Evolutionary conservation across 202 grass and related monocot species (phyloP).

Genomic region (Bolboschoenoplectus hybrid): DNA sequence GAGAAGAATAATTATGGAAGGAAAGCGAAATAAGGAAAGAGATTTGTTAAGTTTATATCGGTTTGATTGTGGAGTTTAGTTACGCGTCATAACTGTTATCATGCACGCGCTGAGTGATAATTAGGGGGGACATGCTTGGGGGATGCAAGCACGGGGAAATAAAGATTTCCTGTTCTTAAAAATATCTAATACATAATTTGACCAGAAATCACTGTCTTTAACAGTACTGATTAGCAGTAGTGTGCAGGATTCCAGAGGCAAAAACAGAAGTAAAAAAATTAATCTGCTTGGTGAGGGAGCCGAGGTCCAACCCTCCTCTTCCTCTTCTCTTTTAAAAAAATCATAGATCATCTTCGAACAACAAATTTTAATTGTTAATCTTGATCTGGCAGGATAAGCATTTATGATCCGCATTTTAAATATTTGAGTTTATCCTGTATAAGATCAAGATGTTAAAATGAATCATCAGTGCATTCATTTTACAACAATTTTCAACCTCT

Average conservation of each 20-base stretch:
- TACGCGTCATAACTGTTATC: no score
- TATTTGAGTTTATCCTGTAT: not conserved
- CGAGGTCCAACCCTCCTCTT: not conserved
- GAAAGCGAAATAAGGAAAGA: no score
- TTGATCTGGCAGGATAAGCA: not conserved
- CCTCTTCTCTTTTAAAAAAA: not conserved
- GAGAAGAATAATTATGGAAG: no score
- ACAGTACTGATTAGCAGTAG: not conserved
- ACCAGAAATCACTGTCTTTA: not conserved
- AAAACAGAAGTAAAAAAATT: not conserved
- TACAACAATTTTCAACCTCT: not conserved
- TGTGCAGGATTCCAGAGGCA: not conserved
- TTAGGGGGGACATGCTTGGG: no score
- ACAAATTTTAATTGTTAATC: not conserved
- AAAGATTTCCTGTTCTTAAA: not conserved
- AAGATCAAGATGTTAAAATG: conserved; percentile 8
- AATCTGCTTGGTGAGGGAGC: not conserved
- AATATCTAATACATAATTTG: not conserved
- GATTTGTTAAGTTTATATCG: no score
- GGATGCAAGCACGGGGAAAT: no score
- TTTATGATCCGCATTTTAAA: not conserved
- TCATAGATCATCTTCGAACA: not conserved
- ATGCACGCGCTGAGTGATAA: no score
- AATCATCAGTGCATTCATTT: not conserved
- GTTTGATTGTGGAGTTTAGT: no score